A percentile compares a stretch with the other conserved stretches of the same genome.
phyloP scores from a whole-genome alignment of 371 early-diverging fungal genomes.

The Circinella minor region DNA sequence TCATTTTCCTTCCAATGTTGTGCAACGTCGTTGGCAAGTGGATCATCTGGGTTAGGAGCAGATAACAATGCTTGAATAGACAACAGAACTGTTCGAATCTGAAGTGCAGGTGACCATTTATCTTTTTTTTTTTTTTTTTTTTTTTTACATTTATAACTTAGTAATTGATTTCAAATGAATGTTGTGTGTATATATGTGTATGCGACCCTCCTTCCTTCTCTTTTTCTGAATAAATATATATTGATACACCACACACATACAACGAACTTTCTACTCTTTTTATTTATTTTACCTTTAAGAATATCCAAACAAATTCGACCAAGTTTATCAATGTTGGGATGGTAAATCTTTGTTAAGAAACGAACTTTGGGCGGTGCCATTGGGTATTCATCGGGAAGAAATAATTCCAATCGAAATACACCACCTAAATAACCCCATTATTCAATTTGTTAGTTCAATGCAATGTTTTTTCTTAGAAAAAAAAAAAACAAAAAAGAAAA shows the following conservation, averaged over 20 bases:
- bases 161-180: too few relatives aligned
- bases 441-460: too few relatives aligned
- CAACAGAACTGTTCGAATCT: conserved; percentile 96
- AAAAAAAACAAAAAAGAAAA: background rate
- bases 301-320: conserved; percentile 99
- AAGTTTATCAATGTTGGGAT: conserved; percentile 99
- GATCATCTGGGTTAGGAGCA: conserved; percentile 99
- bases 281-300: conserved; percentile 83
- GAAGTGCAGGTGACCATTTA: conserved; percentile 99
- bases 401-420: conserved; percentile 94
- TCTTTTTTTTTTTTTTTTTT: conserved; percentile 60
- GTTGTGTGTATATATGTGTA: too few relatives aligned
- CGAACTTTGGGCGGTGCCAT: conserved; percentile 99
- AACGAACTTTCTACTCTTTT: background rate
- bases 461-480: background rate
- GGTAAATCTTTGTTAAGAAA: conserved; percentile 98
- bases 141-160: too few relatives aligned
- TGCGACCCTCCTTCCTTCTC: too few relatives aligned
- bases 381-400: conserved; percentile 98
- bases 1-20: conserved; percentile 98
- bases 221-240: too few relatives aligned
- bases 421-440: conserved; percentile 72
- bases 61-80: conserved; percentile 99
- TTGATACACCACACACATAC: background rate
- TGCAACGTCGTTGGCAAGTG: conserved; percentile 98